Evolutionary conservation across 164 flowering plant species (phyloP).

Genomic region (Umbilicus rupestris): DNA sequence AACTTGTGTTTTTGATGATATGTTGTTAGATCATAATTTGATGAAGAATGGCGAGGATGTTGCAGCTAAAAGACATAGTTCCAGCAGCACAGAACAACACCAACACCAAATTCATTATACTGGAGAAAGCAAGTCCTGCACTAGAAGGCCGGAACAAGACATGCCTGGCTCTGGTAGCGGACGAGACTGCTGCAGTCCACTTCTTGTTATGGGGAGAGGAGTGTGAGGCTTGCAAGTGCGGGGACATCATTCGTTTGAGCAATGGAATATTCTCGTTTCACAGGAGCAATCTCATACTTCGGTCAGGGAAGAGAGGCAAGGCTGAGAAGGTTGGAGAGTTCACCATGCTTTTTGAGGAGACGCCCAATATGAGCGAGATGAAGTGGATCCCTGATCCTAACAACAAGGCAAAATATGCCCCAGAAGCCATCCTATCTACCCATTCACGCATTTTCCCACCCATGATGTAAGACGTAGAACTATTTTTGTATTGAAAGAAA

Average conservation of each 20-base stretch:
- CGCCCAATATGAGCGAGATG: slow-evolving; percentile 76
- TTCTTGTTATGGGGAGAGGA: slow-evolving; percentile 78
- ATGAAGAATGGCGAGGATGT: slow-evolving; percentile 16
- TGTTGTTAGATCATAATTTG: background rate
- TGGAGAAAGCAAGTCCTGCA: slow-evolving; percentile 44
- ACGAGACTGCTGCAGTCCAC: slow-evolving; percentile 78
- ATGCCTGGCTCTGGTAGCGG: slow-evolving; percentile 73
- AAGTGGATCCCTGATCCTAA: slow-evolving; percentile 48
- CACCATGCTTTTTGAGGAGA: slow-evolving; percentile 53
- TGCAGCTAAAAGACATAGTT: slow-evolving; percentile 41
- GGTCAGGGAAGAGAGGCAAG: slow-evolving; percentile 74
- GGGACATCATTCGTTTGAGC: slow-evolving; percentile 48
- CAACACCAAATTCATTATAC: slow-evolving; percentile 49
- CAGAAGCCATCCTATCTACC: slow-evolving; percentile 33
- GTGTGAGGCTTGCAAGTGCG: slow-evolving; percentile 55
- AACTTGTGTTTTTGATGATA: background rate
- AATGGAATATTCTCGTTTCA: slow-evolving; percentile 63
- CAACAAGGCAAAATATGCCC: slow-evolving; percentile 35
- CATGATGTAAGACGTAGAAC: slow-evolving; percentile 5
- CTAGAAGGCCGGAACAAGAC: slow-evolving; percentile 40
- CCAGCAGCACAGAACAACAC: slow-evolving; percentile 71
- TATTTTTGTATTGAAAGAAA: too few relatives aligned
- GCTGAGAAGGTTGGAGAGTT: slow-evolving; percentile 69
- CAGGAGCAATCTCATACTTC: slow-evolving; percentile 37
- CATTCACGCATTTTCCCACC: slow-evolving; percentile 50